phyloP scores from a whole-genome alignment of 2,329 filamentous ascomycete genomes.

The Hymenoscyphus infarciens region DNA sequence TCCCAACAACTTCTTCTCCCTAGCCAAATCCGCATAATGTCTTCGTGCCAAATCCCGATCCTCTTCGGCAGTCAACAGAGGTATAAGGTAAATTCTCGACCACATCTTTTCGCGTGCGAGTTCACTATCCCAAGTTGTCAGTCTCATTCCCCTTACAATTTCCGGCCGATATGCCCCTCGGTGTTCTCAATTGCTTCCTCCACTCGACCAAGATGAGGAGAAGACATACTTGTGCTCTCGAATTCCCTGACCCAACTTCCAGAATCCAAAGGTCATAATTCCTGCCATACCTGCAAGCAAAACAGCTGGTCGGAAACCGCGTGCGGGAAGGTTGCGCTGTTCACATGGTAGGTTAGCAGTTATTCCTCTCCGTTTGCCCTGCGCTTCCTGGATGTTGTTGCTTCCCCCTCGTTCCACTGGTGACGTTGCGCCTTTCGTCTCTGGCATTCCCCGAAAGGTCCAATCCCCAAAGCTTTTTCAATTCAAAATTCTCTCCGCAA shows the following conservation, averaged over 20 bases:
- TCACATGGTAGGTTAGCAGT: slow-evolving; percentile 11
- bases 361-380: neutral
- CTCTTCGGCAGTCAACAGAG: slow-evolving; percentile 91
- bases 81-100: slow-evolving; percentile 91
- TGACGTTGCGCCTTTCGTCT: neutral
- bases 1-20: slow-evolving; percentile 88
- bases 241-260: slow-evolving; percentile 75
- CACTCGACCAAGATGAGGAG: neutral
- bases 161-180: neutral
- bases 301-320: slow-evolving; percentile 80
- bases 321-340: slow-evolving; percentile 86
- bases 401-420: neutral
- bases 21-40: slow-evolving; percentile 78
- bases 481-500: neutral
- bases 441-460: neutral
- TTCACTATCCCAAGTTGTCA: slow-evolving; percentile 57
- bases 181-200: neutral
- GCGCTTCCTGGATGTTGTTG: neutral
- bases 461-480: neutral
- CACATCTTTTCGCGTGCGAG: slow-evolving; percentile 97
- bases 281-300: slow-evolving; percentile 73
- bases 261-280: slow-evolving; percentile 89
- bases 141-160: neutral
- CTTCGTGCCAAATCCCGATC: slow-evolving; percentile 91
- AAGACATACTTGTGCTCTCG: slow-evolving; percentile 80